Evolutionary conservation across 1,284 basidiomycete species (phyloP).

Genomic region (Sanghuangporus weigelae): DNA sequence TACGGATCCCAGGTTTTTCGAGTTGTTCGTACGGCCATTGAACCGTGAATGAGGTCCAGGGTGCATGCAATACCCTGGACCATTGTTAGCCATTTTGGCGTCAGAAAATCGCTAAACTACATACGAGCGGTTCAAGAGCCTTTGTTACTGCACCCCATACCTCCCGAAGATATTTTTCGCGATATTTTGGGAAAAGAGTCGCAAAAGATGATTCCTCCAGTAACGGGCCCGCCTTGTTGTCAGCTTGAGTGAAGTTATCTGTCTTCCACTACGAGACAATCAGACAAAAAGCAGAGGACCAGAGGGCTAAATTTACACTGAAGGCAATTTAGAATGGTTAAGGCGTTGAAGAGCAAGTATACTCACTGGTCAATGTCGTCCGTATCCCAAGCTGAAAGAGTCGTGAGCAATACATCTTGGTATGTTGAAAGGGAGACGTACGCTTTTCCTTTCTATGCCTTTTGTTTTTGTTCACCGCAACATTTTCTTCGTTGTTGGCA

Average conservation of each 20-base stretch:
- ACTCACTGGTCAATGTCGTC: constrained; percentile 97
- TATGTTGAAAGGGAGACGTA: constrained; percentile 33
- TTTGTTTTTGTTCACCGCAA: constrained; percentile 75
- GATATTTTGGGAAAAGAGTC: constrained; percentile 97
- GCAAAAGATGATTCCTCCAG: constrained; percentile 96
- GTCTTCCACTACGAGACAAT: constrained; percentile 77
- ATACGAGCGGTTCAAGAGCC: constrained; percentile 77
- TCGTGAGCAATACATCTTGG: not conserved
- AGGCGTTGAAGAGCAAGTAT: not conserved
- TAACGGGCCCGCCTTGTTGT: constrained; percentile 83
- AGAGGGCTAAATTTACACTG: constrained; percentile 29
- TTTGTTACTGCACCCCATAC: constrained; percentile 93
- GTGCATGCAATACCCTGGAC: constrained; percentile 82
- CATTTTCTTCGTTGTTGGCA: constrained; percentile 37
- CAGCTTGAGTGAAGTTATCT: constrained; percentile 66
- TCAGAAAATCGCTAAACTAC: constrained; percentile 19
- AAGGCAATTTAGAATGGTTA: constrained; percentile 19
- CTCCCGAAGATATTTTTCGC: constrained; percentile 94
- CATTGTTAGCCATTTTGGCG: not conserved
- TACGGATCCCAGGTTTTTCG: constrained; percentile 98
- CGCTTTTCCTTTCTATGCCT: constrained; percentile 89
- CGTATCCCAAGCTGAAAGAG: constrained; percentile 86
- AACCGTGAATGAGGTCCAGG: constrained; percentile 93
- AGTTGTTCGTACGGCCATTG: constrained; percentile 96
- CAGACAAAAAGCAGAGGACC: not conserved